These are phyloP conservation scores for Exophiala alcalophila DNA, from an alignment of 2,329 filamentous ascomycete genomes.

Conservation along the genomic window DNA sequence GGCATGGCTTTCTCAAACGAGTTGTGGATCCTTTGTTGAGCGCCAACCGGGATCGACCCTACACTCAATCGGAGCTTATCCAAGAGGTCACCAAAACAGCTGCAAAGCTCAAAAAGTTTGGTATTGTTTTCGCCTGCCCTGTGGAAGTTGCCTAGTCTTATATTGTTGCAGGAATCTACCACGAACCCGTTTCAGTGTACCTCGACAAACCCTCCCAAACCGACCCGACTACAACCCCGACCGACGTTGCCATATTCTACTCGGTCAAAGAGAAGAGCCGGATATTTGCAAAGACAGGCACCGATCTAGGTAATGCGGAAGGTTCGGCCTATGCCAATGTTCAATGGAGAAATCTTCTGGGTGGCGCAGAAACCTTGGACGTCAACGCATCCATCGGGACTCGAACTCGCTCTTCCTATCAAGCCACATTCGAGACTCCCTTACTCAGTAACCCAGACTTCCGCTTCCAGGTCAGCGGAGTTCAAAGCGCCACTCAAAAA, in stretches of 20 bases:
- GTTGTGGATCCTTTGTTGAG: conserved; percentile 75
- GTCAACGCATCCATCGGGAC: conserved; percentile 86
- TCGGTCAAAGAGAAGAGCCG: conserved; percentile 75
- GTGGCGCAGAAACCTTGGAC: conserved; percentile 85
- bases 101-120: conserved; percentile 74
- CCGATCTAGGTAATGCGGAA: conserved; percentile 89
- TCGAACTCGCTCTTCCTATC: conserved; percentile 86
- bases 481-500: conserved; percentile 83
- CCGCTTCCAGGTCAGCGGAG: conserved; percentile 71
- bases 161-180: conserved; percentile 69
- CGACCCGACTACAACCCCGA: conserved; percentile 66
- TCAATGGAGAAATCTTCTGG: conserved; percentile 86
- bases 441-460: conserved; percentile 80
- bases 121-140: conserved; percentile 47
- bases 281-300: conserved; percentile 88
- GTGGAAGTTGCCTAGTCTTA: conserved; percentile 6
- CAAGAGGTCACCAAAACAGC: conserved; percentile 67
- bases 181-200: conserved; percentile 76
- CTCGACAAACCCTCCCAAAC: conserved; percentile 71
- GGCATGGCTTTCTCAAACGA: conserved; percentile 75
- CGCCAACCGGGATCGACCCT: conserved; percentile 62
- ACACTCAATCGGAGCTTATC: conserved; percentile 77
- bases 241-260: conserved; percentile 77
- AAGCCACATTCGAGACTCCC: conserved; percentile 77
- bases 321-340: conserved; percentile 89